Conservation (phyloP, 2,329 filamentous ascomycete genomes). For the Knufia fluminis region DNA sequence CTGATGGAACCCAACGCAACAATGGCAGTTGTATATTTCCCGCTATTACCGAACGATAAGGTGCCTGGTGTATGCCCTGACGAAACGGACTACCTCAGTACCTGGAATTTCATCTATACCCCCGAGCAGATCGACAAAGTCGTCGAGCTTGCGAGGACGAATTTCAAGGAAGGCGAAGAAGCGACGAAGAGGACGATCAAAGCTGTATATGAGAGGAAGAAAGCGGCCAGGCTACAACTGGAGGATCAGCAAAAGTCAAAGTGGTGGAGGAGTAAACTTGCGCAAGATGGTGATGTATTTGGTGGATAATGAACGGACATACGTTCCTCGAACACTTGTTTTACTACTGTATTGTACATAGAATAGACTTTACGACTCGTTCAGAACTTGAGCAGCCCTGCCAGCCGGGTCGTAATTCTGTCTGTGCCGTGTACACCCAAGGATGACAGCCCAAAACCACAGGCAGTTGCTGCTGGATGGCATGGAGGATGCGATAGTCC, state of each 20-base stretch:
- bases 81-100: conserved; percentile 76
- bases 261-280: conserved; percentile 27
- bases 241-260: conserved; percentile 33
- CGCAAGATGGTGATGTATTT: conserved; percentile 19
- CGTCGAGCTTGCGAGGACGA: conserved; percentile 70
- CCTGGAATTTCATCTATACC: conserved; percentile 97
- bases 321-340: background rate
- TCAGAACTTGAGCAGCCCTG: too few species aligned
- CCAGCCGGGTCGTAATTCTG: too few species aligned
- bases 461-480: too few species aligned
- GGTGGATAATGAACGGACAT: background rate
- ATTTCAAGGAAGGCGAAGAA: conserved; percentile 74
- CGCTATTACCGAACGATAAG: conserved; percentile 68
- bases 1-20: conserved; percentile 71
- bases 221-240: conserved; percentile 50
- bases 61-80: conserved; percentile 75
- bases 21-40: conserved; percentile 82
- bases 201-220: conserved; percentile 91
- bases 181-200: conserved; percentile 68
- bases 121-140: conserved; percentile 81
- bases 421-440: too few species aligned
- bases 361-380: background rate
- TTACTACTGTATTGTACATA: background rate
- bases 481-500: too few species aligned
- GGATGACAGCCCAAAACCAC: too few species aligned